These are phyloP conservation scores for Solanum habrochaites DNA, from an alignment of 257 asterid genomes.

Conservation along the genomic window DNA sequence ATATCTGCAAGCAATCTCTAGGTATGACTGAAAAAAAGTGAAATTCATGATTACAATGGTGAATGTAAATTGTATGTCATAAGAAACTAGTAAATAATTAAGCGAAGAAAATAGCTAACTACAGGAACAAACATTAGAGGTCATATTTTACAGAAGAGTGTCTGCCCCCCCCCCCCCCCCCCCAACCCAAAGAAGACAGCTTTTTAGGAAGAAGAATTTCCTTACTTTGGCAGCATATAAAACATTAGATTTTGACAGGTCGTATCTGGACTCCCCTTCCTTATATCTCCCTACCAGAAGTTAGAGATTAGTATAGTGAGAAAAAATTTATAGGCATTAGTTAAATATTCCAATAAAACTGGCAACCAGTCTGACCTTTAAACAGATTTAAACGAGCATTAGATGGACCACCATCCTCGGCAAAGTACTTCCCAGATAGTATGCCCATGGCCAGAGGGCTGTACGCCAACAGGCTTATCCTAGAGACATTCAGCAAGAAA, in stretches of 20 bases:
- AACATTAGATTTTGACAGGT: constrained; percentile 32
- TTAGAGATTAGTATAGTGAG: neutral
- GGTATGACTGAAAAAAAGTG: constrained; percentile 39
- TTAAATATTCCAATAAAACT: neutral
- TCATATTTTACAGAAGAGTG: too few relatives aligned
- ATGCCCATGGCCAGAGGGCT: constrained; percentile 97
- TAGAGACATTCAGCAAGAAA: neutral
- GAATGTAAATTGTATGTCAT: neutral
- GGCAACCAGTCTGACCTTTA: constrained; percentile 39
- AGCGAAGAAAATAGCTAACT: neutral
- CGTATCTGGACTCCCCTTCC: constrained; percentile 92
- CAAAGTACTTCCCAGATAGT: constrained; percentile 78
- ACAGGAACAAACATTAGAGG: neutral
- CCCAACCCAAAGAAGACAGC: neutral
- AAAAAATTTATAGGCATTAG: neutral
- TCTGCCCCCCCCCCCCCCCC: too few relatives aligned
- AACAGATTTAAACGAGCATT: constrained; percentile 55
- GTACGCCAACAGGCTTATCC: constrained; percentile 59
- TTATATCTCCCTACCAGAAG: constrained; percentile 50
- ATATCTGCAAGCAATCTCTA: constrained; percentile 41
- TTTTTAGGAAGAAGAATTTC: neutral
- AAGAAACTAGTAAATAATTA: neutral
- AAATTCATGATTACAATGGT: neutral
- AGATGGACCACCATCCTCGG: constrained; percentile 48
- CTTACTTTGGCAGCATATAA: constrained; percentile 58